Percentiles rank a stretch among this genome's conserved stretches.
These are phyloP conservation scores for Pilasporangium apinafurcum DNA, from an alignment of 352 stramenopile genomes.

Conservation along the genomic window DNA sequence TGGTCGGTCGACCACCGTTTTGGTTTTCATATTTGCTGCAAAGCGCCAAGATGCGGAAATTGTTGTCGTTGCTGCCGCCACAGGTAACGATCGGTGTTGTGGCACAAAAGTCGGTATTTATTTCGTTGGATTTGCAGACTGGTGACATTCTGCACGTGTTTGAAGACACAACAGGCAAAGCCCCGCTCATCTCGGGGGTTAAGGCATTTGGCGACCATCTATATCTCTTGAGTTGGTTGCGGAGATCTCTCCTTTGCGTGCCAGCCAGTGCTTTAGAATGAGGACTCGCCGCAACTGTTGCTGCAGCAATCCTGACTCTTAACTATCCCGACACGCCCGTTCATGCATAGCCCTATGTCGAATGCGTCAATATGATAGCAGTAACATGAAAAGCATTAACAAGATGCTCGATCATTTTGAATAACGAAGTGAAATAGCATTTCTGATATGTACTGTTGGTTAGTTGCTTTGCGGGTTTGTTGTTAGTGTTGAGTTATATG, in stretches of 20 bases:
- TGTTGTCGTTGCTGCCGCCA: constrained; percentile 38
- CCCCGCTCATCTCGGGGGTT: constrained; percentile 30
- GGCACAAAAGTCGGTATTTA: constrained; percentile 30
- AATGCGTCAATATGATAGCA: too few relatives aligned
- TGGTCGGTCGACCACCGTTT: constrained; percentile 21
- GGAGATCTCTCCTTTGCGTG: constrained; percentile 35
- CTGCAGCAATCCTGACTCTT: too few relatives aligned
- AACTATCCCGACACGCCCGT: too few relatives aligned
- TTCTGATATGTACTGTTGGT: too few relatives aligned
- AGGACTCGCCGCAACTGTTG: too few relatives aligned
- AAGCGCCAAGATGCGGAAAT: constrained; percentile 43
- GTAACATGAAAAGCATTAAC: too few relatives aligned
- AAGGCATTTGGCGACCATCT: constrained; percentile 36
- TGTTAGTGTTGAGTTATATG: too few relatives aligned
- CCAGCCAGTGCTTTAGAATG: too few relatives aligned
- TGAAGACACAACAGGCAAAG: constrained; percentile 30
- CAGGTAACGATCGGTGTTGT: constrained; percentile 23
- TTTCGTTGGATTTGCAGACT: constrained; percentile 30
- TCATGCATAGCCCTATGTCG: too few relatives aligned
- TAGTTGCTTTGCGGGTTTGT: too few relatives aligned
- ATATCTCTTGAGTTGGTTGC: constrained; percentile 46
- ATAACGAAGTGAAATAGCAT: too few relatives aligned
- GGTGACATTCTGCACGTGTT: constrained; percentile 39
- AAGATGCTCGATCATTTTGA: too few relatives aligned
- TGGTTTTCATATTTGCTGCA: constrained; percentile 16